Evolutionary conservation across 805 yeast genomes (phyloP).

Genomic region (Saccharomycopsis sp.): DNA sequence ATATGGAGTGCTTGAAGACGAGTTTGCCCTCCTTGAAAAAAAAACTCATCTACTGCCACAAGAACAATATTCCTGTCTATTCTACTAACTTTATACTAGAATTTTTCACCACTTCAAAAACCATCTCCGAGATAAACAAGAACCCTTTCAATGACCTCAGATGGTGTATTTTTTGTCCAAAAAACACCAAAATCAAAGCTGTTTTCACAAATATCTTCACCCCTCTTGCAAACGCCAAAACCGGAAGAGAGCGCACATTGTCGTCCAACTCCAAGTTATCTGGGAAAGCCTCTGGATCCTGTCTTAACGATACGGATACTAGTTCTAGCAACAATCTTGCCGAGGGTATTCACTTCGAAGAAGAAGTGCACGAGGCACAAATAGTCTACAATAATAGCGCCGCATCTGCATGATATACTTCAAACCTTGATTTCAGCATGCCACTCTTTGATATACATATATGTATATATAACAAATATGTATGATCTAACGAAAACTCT

Average conservation of each 20-base stretch:
- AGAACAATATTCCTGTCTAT: slow-evolving; percentile 52
- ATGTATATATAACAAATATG: neutral
- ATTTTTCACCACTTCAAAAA: slow-evolving; percentile 31
- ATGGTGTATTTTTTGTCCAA: slow-evolving; percentile 55
- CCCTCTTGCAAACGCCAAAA: neutral
- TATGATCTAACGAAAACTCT: neutral
- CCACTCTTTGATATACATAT: neutral
- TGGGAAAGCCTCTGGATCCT: neutral
- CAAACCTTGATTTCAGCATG: too few species aligned
- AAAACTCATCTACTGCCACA: slow-evolving; percentile 52
- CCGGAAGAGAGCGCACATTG: neutral
- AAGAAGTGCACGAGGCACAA: neutral
- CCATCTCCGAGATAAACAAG: slow-evolving; percentile 4
- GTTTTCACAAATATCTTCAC: neutral
- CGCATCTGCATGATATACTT: neutral
- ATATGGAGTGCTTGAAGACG: slow-evolving; percentile 26
- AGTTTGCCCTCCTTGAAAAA: slow-evolving; percentile 41
- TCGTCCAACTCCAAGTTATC: neutral
- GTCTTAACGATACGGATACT: neutral
- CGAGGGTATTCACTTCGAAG: neutral
- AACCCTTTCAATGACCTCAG: slow-evolving; percentile 33
- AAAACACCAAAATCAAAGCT: slow-evolving; percentile 24
- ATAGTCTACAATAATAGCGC: neutral
- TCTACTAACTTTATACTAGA: slow-evolving; percentile 52
- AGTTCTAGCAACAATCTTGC: neutral